These are phyloP conservation scores for Amphibolis antarctica DNA, from an alignment of 106 monocot species.

Conservation along the genomic window DNA sequence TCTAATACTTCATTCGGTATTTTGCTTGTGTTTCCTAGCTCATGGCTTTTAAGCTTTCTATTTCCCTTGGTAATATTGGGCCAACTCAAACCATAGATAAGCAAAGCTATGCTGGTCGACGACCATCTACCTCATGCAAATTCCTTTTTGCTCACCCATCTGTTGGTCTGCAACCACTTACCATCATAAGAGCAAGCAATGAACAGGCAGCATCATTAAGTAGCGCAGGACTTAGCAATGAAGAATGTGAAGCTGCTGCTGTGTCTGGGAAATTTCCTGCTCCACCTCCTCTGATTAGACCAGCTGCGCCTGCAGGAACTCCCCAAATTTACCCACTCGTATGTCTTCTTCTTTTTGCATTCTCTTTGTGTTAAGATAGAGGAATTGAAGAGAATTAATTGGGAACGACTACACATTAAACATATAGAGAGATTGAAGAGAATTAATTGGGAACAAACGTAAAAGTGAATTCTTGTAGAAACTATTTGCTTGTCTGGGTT, in stretches of 20 bases:
- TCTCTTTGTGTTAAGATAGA: background rate
- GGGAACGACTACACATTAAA: too few species aligned
- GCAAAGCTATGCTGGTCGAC: constrained; percentile 29
- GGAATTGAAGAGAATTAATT: too few species aligned
- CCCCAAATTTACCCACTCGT: constrained; percentile 59
- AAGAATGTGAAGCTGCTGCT: constrained; percentile 91
- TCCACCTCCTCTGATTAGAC: constrained; percentile 40
- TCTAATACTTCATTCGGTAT: too few species aligned
- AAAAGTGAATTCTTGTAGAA: too few species aligned
- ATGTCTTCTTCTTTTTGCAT: constrained; percentile 7
- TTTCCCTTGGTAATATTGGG: constrained; percentile 25
- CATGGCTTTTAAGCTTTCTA: constrained; percentile 53
- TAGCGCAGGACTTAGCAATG: constrained; percentile 43
- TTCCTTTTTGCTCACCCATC: background rate
- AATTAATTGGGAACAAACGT: too few species aligned
- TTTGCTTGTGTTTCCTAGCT: background rate
- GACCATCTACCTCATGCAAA: constrained; percentile 12
- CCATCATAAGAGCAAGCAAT: constrained; percentile 33
- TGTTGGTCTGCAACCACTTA: background rate
- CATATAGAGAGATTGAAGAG: too few species aligned
- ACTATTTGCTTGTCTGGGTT: background rate
- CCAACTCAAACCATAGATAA: constrained; percentile 17
- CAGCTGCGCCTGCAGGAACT: constrained; percentile 58
- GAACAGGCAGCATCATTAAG: constrained; percentile 22
- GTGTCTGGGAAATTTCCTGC: constrained; percentile 81